Evolutionary conservation across 345 rosid genomes (phyloP), one percentile per base, ranked within the genome.

Genomic region (Boechera stricta): DNA sequence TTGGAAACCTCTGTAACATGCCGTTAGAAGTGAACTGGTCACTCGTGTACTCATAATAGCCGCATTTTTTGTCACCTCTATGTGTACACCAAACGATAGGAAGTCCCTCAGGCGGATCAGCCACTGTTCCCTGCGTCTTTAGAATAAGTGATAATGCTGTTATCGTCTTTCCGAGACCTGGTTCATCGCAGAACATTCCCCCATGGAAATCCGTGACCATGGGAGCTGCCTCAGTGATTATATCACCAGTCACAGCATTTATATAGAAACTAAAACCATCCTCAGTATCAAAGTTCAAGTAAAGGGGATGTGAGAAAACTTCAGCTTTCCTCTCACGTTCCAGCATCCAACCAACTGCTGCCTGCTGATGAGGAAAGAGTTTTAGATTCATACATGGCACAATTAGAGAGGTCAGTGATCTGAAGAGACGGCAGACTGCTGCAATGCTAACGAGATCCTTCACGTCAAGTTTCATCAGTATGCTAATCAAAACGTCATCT

Each of bases 111-210:
- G 97, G 99, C 18, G 97, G 89, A 72, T 90, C 90, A 65, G 98
- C 90, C 78, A 88, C 53, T 44, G 84, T 92, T 75, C 99, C 98
- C 74, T 77, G 94, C 29, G 98, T 90, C 86, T 94, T 94, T 72
- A 94, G 84, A 72, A 94, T 86, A 69, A 94, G 90, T 67, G 99
- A 87, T 10, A 94, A 88, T 44, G 98, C 89, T 79, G 99, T 92
- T 67, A 94, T 81, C 26, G 99, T 94, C 84, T 94, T 94, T 76
- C 99, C 99, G 62, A 94, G 82, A 73, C 99, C 99, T 74, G 99
- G 99, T 82, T 94, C 99, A 83, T 94, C 98, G 77, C 98, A 94
- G 81, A 94, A 90, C 97, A 94, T 84, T 76, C 98, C 98, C 61
- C 98, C 98, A 68, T 77, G 85, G 67, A 94, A 94, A 82, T 92